Evolutionary conservation across 768 basidiomycete species (phyloP).

Genomic region (Collybia sordida): DNA sequence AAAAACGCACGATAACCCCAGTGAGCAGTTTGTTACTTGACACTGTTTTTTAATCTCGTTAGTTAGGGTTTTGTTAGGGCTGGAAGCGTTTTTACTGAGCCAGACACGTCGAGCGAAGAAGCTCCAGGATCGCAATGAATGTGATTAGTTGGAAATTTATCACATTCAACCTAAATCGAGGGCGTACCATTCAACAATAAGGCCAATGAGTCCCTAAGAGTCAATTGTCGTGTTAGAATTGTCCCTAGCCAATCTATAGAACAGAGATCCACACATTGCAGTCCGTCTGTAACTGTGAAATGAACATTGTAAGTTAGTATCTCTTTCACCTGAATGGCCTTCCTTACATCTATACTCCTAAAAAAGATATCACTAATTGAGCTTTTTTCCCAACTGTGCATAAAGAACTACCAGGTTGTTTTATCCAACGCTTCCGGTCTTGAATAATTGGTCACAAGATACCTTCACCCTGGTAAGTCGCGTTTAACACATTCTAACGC

Average conservation of each 20-base stretch:
- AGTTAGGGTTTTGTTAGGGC: no score
- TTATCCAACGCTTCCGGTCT: conserved; percentile 33
- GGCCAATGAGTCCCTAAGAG: conserved; percentile 43
- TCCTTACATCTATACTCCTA: conserved; percentile 44
- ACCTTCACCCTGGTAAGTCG: conserved; percentile 26
- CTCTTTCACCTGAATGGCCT: not conserved
- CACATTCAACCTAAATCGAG: not conserved
- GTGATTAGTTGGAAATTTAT: not conserved
- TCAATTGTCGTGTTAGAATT: not conserved
- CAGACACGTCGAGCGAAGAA: conserved; percentile 55
- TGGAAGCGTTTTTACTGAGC: conserved; percentile 32
- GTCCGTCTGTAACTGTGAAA: conserved; percentile 49
- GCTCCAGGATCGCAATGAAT: conserved; percentile 22
- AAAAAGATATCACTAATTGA: not conserved
- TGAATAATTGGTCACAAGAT: conserved; percentile 44
- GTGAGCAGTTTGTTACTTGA: conserved; percentile 42
- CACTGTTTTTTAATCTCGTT: conserved; percentile 27
- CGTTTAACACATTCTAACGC: not conserved
- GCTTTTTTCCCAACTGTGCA: not conserved
- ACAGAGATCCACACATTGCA: conserved; percentile 36
- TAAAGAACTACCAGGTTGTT: conserved; percentile 37
- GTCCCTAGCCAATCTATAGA: not conserved
- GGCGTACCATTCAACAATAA: conserved; percentile 47
- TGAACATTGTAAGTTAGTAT: conserved; percentile 7
- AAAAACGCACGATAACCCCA: conserved; percentile 36